Evolutionary conservation across 768 basidiomycete genomes (phyloP), one percentile per base, ranked within the genome.

Genomic region (Pilatotrama ljubarskyi): DNA sequence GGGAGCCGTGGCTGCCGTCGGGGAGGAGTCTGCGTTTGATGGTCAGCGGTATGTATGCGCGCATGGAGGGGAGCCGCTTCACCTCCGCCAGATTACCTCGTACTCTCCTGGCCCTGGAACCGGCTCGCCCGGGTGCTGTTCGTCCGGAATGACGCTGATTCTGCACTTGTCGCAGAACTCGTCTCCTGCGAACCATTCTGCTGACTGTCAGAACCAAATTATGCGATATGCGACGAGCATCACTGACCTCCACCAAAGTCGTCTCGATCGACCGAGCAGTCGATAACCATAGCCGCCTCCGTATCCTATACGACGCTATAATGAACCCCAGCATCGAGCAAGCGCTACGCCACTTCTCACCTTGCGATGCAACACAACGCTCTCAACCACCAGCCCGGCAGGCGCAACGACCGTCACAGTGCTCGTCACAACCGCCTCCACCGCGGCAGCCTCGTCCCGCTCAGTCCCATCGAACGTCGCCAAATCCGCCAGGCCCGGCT

Each of bases 111-210:
- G 84, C 15, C 80, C 79, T 8, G 74, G 68, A 37, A 84, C 74
- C 3, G 66, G 61, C 17, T 75, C 68, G 3, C 70, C 72, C 13
- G 70, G 60, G 13, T 74, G 70, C 15, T 79, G 77, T 32, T 80
- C 82, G 22, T 74, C 72, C 25, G 74, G 64, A 3, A 77, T 69
- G 58, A 88, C 68, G 44, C 74, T 76, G 40, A 90, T 72, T 11
- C 81, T 80, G 65, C 83, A 86, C 20, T 79, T 66, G 35, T 84
- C 79, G 41, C 79, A 80, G 61, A 90, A 82, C 59, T 82, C 81
- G 65, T 93, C 91, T 0, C 86, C 87, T 10, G 82, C 67, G 24
- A 83, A 70, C 73, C 83, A 88, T 61, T 87, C 89, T 89, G 61
- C 9, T 20, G 24, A 11, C 8, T 50, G 10, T 51, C 46, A 47